phyloP scores from a whole-genome alignment of 1,139 yeast species.

The Geotrichum europaeum region DNA sequence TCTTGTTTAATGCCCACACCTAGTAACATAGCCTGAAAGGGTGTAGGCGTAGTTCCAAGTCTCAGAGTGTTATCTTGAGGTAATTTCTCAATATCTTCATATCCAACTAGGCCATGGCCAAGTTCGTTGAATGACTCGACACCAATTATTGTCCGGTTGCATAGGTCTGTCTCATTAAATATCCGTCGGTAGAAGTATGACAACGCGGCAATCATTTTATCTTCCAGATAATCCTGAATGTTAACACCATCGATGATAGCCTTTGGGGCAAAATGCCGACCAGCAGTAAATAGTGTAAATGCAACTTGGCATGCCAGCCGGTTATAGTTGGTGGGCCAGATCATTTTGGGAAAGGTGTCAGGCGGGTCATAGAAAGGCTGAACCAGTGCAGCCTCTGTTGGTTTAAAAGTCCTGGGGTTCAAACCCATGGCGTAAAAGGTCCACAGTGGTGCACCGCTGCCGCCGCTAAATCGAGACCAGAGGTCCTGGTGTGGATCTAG shows the following conservation, averaged over 20 bases:
- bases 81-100: conserved; percentile 24
- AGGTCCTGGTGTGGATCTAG: conserved; percentile 87
- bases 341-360: conserved; percentile 52
- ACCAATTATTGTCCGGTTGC: conserved; percentile 51
- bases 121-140: conserved; percentile 89
- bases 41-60: conserved; percentile 32
- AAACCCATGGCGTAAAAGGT: conserved; percentile 82
- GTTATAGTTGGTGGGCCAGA: conserved; percentile 83
- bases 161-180: conserved; percentile 45
- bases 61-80: conserved; percentile 27
- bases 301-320: conserved; percentile 70
- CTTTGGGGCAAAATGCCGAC: conserved; percentile 61
- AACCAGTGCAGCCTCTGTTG: conserved; percentile 72
- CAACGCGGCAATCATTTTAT: conserved; percentile 53
- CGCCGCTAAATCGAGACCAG: conserved; percentile 84
- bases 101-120: conserved; percentile 38
- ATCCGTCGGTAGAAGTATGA: conserved; percentile 50
- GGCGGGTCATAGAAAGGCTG: conserved; percentile 42
- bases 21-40: conserved; percentile 36
- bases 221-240: conserved; percentile 71
- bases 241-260: conserved; percentile 63
- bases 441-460: conserved; percentile 94
- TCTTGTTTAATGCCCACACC: conserved; percentile 68
- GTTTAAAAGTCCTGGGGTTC: conserved; percentile 56
- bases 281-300: conserved; percentile 82